Evolutionary conservation across 225 moss, liverwort and hornwort genomes (phyloP), one percentile per base, ranked within the genome.

Genomic region (Climacium dendroides): DNA sequence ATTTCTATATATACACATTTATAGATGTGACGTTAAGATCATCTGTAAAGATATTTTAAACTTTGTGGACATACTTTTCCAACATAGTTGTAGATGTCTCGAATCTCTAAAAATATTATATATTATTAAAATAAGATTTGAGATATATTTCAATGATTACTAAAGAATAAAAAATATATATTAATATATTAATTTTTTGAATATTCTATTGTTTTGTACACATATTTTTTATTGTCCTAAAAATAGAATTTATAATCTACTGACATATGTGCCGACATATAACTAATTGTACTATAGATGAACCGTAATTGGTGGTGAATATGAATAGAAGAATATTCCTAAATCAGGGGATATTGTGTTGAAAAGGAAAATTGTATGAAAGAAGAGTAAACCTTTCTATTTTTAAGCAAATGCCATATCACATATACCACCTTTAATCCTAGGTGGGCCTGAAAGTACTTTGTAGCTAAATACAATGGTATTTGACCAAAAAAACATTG

Each of bases 301-400:
- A 1, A 13, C 1, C 2, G 0, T 9, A 14, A 0, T 0, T 3
- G 3, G 13, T 30, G 9, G 35, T 11, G 0, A 53, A 0, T 1
- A 8, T 5, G 3, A 23, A 0, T 5, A 35, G 26, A 55, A 54
- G 9, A 77, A 37, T 6, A 55, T n/a, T 54, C 2, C 2, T 8
- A 22, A 52, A 22, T 4, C 3, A 20, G 13, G 5, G 25, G 5
- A 50, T 19, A 69, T 39, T 69, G 9, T 28, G 16, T 9, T 41
- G 15, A 8, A 15, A 15, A 43, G 2, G 1, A 26, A 45, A 28
- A 26, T 10, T 6, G 5, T 23, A 35, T 5, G 15, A 10, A 3
- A 15, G n/a, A n/a, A 15, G 3, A 5, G 0, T 0, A 13, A 9
- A 10, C 0, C 0, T 16, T 25, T 13, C 1, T 8, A 16, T 15